phyloP scores from a whole-genome alignment of 2,329 filamentous ascomycete species.

The Biscogniauxia sp. region DNA sequence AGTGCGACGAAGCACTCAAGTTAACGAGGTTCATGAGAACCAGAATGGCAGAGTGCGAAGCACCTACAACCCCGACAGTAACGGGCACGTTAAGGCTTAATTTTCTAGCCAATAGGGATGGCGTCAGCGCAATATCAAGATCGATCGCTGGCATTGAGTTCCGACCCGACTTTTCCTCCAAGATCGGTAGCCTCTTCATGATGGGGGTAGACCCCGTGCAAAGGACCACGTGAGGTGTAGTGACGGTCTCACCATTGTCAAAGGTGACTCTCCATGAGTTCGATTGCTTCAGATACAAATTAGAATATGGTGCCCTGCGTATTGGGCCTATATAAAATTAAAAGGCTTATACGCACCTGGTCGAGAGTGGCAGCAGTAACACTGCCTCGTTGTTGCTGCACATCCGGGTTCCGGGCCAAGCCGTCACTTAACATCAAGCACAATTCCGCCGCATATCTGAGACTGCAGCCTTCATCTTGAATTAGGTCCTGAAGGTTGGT shows the following conservation, averaged over 20 bases:
- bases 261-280: conserved; percentile 24
- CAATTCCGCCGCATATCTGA: conserved; percentile 58
- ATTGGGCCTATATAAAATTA: neutral
- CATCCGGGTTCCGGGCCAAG: conserved; percentile 37
- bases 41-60: conserved; percentile 62
- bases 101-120: conserved; percentile 43
- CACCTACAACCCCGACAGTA: conserved; percentile 57
- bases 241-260: conserved; percentile 33
- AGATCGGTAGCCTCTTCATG: conserved; percentile 40
- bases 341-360: conserved; percentile 24
- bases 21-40: conserved; percentile 60
- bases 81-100: conserved; percentile 36
- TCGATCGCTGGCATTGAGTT: conserved; percentile 38
- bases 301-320: neutral
- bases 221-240: conserved; percentile 46
- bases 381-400: conserved; percentile 37
- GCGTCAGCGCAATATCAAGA: conserved; percentile 56
- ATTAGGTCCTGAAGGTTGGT: conserved; percentile 51
- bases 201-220: conserved; percentile 58
- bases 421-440: conserved; percentile 43
- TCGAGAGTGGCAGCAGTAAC: conserved; percentile 40
- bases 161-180: conserved; percentile 17
- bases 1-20: conserved; percentile 50
- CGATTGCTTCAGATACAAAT: conserved; percentile 3
- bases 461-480: conserved; percentile 55